phyloP scores from a whole-genome alignment of 345 rosid species.

The Eucalyptus cloeziana region DNA sequence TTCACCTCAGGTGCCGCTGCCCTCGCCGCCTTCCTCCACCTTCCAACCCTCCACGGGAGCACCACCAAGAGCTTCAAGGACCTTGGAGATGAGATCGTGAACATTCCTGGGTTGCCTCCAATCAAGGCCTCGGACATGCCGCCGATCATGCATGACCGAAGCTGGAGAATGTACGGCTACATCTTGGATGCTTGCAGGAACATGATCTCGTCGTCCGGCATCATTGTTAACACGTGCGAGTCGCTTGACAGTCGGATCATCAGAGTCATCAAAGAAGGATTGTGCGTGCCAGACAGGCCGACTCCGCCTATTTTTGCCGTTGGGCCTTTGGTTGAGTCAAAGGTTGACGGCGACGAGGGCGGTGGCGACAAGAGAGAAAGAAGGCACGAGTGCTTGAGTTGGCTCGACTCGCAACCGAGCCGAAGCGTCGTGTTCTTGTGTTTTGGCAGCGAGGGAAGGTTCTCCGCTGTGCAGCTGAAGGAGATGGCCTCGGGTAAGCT shows the following conservation, averaged over 20 bases:
- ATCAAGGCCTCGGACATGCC: background rate
- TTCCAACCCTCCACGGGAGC: background rate
- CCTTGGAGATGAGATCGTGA: background rate
- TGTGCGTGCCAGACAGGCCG: background rate
- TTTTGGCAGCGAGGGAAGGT: background rate
- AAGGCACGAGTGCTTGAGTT: background rate
- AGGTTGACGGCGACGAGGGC: background rate
- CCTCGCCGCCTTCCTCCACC: conserved; percentile 4
- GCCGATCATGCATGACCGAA: background rate
- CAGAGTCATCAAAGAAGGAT: background rate
- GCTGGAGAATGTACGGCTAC: background rate
- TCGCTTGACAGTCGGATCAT: background rate
- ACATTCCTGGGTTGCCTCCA: conserved; percentile 9
- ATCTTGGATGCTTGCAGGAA: background rate
- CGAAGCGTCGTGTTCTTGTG: background rate
- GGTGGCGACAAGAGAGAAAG: background rate
- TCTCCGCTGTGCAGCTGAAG: background rate
- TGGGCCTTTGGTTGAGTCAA: background rate
- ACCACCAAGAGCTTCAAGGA: conserved; percentile 1
- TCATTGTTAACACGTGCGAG: background rate
- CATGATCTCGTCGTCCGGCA: background rate
- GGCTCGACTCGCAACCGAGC: background rate
- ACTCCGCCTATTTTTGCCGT: background rate
- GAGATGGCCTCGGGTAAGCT: background rate
- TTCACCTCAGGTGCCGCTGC: background rate